Percentiles rank a stretch among this genome's conserved stretches.
Conservation (phyloP, 495 filamentous ascomycete genomes). For the Lasiosphaeria ovina region DNA sequence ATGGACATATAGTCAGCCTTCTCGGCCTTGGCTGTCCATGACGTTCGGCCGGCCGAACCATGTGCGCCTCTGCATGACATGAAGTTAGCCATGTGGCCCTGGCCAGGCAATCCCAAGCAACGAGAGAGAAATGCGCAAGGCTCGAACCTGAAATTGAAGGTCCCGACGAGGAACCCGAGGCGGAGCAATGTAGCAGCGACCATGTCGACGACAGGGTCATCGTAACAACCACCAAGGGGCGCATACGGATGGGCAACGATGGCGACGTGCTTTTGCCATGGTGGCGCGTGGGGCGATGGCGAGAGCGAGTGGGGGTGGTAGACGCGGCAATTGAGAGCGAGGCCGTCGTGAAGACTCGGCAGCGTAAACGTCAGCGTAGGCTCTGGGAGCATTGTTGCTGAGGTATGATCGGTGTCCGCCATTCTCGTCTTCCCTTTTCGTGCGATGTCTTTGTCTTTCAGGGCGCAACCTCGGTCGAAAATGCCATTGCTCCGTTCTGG, state of each 20-base stretch:
- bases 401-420: neutral
- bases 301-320: constrained; percentile 61
- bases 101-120: neutral
- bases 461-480: too few species aligned
- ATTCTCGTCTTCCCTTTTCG: neutral
- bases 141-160: constrained; percentile 87
- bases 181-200: constrained; percentile 61
- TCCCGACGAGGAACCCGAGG: constrained; percentile 72
- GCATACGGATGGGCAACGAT: constrained; percentile 92
- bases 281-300: constrained; percentile 24
- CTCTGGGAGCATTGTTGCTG: constrained; percentile 37
- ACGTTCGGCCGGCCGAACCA: constrained; percentile 71
- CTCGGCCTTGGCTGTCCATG: constrained; percentile 82
- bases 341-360: constrained; percentile 78
- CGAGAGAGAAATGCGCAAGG: neutral
- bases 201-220: constrained; percentile 72
- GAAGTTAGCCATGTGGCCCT: constrained; percentile 2
- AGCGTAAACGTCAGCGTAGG: constrained; percentile 73
- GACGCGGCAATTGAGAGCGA: constrained; percentile 72
- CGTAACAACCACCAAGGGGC: constrained; percentile 78
- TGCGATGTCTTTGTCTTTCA: neutral
- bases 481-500: too few species aligned
- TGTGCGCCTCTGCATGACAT: constrained; percentile 66
- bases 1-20: constrained; percentile 77
- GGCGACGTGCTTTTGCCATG: constrained; percentile 58